phyloP scores from a whole-genome alignment of 164 flowering plant species.

The Malania oleifera region DNA sequence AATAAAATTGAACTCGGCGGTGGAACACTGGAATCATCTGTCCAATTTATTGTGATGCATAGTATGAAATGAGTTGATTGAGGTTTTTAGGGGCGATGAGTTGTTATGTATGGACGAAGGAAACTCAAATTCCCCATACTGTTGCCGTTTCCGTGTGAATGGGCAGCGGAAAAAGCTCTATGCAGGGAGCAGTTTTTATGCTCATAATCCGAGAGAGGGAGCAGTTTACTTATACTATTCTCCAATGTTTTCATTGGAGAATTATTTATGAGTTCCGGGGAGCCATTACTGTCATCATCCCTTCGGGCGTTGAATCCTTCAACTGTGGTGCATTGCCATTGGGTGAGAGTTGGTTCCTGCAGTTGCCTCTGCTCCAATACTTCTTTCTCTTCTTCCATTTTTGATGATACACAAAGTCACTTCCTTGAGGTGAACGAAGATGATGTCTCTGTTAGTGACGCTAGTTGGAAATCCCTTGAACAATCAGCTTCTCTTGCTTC shows the following conservation, averaged over 20 bases:
- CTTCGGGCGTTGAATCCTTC: conserved; percentile 18
- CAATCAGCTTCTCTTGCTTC: conserved; percentile 6
- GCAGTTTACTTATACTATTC: conserved; percentile 3
- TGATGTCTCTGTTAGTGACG: conserved; percentile 16
- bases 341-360: conserved; percentile 20
- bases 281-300: conserved; percentile 42
- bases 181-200: conserved; percentile 10
- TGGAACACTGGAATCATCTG: too few species aligned
- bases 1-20: too few species aligned
- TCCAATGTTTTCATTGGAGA: conserved; percentile 37
- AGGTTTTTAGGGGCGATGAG: background rate
- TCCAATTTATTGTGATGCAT: too few species aligned
- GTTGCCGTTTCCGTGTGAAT: background rate
- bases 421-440: conserved; percentile 18
- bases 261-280: conserved; percentile 51
- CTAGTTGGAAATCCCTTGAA: conserved; percentile 9
- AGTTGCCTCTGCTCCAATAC: conserved; percentile 27
- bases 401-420: conserved; percentile 23
- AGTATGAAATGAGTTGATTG: too few species aligned
- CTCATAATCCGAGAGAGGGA: conserved; percentile 1
- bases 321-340: conserved; percentile 16
- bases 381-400: conserved; percentile 29
- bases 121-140: background rate
- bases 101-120: background rate
- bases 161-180: background rate